These are phyloP conservation scores for Pascua sp. DNA, from an alignment of 1,284 basidiomycete genomes.

Conservation along the genomic window DNA sequence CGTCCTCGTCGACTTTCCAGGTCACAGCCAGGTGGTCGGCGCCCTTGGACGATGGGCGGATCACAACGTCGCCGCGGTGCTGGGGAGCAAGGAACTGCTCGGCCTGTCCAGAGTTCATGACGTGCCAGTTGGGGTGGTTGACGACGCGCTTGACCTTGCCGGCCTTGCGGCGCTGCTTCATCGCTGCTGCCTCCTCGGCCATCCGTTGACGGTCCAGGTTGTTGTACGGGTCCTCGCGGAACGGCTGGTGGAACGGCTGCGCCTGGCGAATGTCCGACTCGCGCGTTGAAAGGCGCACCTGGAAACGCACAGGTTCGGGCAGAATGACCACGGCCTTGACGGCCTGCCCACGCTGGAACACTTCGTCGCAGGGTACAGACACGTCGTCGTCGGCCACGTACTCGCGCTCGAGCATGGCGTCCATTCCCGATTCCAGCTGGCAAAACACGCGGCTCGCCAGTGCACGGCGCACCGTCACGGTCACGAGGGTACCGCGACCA, in stretches of 20 bases:
- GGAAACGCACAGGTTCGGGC: slow-evolving; percentile 63
- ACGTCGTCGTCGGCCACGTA: slow-evolving; percentile 58
- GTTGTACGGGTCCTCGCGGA: slow-evolving; percentile 40
- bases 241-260: slow-evolving; percentile 38
- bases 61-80: slow-evolving; percentile 90
- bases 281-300: slow-evolving; percentile 73
- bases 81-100: slow-evolving; percentile 85
- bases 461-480: slow-evolving; percentile 60
- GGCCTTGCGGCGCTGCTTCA: slow-evolving; percentile 76
- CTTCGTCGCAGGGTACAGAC: slow-evolving; percentile 43
- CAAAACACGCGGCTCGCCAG: slow-evolving; percentile 36
- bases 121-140: slow-evolving; percentile 98
- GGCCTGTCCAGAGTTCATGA: slow-evolving; percentile 86
- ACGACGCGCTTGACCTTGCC: slow-evolving; percentile 78
- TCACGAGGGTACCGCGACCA: slow-evolving; percentile 74
- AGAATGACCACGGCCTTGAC: slow-evolving; percentile 76
- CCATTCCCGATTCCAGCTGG: slow-evolving; percentile 82
- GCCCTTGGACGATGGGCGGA: slow-evolving; percentile 93
- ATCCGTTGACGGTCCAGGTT: slow-evolving; percentile 54
- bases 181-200: slow-evolving; percentile 69
- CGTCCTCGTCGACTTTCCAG: slow-evolving; percentile 96
- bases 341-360: slow-evolving; percentile 70
- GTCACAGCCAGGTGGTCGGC: slow-evolving; percentile 92
- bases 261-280: slow-evolving; percentile 60
- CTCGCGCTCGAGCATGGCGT: slow-evolving; percentile 69